Evolutionary conservation across 2,329 filamentous ascomycete genomes (phyloP), one percentile per base, ranked within the genome.

Genomic region (Scytalidium lignicola): DNA sequence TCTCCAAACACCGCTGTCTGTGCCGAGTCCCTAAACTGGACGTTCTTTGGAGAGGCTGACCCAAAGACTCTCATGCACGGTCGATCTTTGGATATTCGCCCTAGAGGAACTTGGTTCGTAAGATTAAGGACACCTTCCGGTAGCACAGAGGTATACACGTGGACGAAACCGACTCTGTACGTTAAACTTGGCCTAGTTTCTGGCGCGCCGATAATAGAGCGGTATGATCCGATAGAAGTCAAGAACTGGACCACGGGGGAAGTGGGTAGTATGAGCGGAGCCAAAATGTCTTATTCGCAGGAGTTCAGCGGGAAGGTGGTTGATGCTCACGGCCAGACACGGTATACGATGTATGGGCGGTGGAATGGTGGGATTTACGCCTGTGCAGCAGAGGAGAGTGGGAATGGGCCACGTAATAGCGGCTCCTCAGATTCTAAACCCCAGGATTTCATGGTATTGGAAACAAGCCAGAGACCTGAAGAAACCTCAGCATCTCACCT

Each of bases 361-460:
- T 99, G 93, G 93, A 97, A 97, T 67, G 93, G 95, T 64, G 95
- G 92, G 69, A 85, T 99, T 50, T 99, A 96, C 65, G 93, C 92
- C 5, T 87, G 93, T 22, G 78, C 91, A 55, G 96, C 91, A 0
- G 91, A 91, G 1, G 93, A 91, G 90, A 97, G 66, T 88, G 81
- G 9, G 90, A 97, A 66, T 88, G 81, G 9, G 70, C 82, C 2
- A 77, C 88, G 3, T 83, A 82, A 46, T 80, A 80, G 68, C 67
- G 79, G 47, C 68, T 63, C 51, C 52, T 57, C 9, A 63, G 65
- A 20, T 57, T 76, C 64, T 67, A 88, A 80, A 63, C 6, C 74
- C 61, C 81, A 89, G 63, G 91, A 90, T 0, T 91, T 95, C 71
- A 73, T 96, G 22, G 86, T 99, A 49, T 99, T 93, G 93, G 84